Percentiles rank a stretch among this genome's conserved stretches.
Conservation (phyloP, 2,329 filamentous ascomycete species). For the Hymenoscyphus occultus region DNA sequence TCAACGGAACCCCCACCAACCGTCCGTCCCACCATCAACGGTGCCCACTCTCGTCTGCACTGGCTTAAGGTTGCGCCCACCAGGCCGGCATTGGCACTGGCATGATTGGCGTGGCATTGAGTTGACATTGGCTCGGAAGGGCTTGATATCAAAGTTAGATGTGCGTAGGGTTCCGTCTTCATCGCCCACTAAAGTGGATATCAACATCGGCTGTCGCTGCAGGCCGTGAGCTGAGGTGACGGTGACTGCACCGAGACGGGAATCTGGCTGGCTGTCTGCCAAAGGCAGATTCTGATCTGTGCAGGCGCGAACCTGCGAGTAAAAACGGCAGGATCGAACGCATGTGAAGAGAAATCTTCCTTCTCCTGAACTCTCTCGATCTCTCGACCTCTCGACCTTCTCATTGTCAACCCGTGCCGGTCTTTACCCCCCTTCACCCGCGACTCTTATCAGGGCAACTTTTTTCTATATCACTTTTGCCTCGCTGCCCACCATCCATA, state of each 20-base stretch:
- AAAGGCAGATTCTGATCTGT: slow-evolving; percentile 2
- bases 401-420: not conserved
- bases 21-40: not conserved
- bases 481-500: not conserved
- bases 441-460: not conserved
- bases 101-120: not conserved
- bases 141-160: not conserved
- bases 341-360: not conserved
- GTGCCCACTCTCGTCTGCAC: not conserved
- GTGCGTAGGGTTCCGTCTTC: not conserved
- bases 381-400: no score
- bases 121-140: not conserved
- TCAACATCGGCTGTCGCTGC: no score
- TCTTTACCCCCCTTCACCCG: slow-evolving; percentile 11
- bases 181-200: slow-evolving; percentile 1
- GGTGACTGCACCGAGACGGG: not conserved
- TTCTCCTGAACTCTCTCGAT: no score
- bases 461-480: slow-evolving; percentile 2
- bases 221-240: not conserved
- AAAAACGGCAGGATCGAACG: not conserved
- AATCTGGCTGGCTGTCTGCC: not conserved
- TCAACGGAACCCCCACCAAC: not conserved
- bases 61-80: not conserved
- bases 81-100: not conserved
- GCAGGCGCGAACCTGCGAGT: not conserved